Base-by-base conservation (phyloP, 169 alveolate genomes). In the Plasmodium billcollinsi region DNA sequence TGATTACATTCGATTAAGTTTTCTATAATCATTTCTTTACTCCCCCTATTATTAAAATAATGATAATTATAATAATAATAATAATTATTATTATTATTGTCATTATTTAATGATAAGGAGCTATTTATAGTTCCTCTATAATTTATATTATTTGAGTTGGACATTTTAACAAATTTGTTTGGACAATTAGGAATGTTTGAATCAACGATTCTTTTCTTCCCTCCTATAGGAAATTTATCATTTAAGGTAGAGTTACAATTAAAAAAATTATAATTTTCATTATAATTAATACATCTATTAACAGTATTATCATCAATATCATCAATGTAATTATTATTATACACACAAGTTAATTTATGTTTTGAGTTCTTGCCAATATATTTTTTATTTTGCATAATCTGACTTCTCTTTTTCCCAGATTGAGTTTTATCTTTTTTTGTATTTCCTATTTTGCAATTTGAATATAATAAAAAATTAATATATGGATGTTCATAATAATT, bases 401-500 rank as follows among this genome's bases (percentile, higher is more conserved):
- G 21, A 6, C 65, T 75, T 24, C 58, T 45, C 69, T 67, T 29
- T 69, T 69, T 56, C 63, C 15, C 73, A 4, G 56, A 3, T 14
- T 15, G 20, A n/a, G 15, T 80, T 58, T 70, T 29, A 11, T 12
- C 49, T 50, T 80, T 80, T 54, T 80, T 59, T 14, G 80, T 80
- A 56, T 39, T 80, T 11, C 90, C 90, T 18, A 80, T 50, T 80
- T 67, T 78, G 65, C 90, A 80, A 43, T 62, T 80, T 18, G 73
- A 69, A 47, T 69, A 80, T 21, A 80, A 63, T 47, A 80, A 54
- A 33, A 86, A 86, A 24, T 86, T 52, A 20, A 49, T 70, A 71
- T 72, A 86, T 7, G 92, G 92, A 29, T 86, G 92, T 47, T 86
- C 71, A 54, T 86, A 86, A 72, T 86, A 52, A 59, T 9, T 14